A percentile compares a stretch with the other conserved stretches of the same genome.
Conservation (phyloP, 108 stramenopile genomes). For the Nitzschia sp. region DNA sequence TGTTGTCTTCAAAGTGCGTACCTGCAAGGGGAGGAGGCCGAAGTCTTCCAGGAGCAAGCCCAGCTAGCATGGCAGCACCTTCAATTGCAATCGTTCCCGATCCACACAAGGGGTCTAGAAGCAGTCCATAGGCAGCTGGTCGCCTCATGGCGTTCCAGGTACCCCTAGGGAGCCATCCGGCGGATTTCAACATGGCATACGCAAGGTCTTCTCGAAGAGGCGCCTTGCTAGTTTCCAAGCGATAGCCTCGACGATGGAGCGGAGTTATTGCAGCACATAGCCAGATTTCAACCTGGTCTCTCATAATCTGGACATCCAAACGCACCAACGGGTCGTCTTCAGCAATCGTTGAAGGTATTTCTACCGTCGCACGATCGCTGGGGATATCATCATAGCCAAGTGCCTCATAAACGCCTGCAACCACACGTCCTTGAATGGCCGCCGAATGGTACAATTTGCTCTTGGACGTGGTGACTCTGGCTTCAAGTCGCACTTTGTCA, state of each 20-base stretch:
- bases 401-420: constrained; percentile 37
- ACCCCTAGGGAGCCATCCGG: constrained; percentile 58
- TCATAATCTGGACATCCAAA: constrained; percentile 46
- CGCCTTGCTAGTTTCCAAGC: constrained; percentile 62
- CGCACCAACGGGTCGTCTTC: constrained; percentile 24
- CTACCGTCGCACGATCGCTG: not conserved
- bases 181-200: constrained; percentile 54
- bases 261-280: constrained; percentile 58
- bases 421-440: constrained; percentile 63
- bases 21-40: constrained; percentile 54
- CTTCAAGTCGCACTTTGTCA: constrained; percentile 23
- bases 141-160: constrained; percentile 8
- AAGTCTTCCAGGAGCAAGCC: constrained; percentile 69
- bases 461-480: constrained; percentile 61
- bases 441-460: constrained; percentile 69
- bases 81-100: constrained; percentile 81
- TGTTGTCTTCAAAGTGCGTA: constrained; percentile 38
- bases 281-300: constrained; percentile 64
- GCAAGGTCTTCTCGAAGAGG: constrained; percentile 84
- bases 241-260: constrained; percentile 75
- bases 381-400: constrained; percentile 32
- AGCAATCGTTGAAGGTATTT: not conserved
- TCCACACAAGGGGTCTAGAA: constrained; percentile 81
- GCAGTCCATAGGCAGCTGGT: not conserved
- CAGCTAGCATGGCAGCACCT: constrained; percentile 55